phyloP scores from a whole-genome alignment of 2,329 filamentous ascomycete genomes.

The Leptographium lundbergii region DNA sequence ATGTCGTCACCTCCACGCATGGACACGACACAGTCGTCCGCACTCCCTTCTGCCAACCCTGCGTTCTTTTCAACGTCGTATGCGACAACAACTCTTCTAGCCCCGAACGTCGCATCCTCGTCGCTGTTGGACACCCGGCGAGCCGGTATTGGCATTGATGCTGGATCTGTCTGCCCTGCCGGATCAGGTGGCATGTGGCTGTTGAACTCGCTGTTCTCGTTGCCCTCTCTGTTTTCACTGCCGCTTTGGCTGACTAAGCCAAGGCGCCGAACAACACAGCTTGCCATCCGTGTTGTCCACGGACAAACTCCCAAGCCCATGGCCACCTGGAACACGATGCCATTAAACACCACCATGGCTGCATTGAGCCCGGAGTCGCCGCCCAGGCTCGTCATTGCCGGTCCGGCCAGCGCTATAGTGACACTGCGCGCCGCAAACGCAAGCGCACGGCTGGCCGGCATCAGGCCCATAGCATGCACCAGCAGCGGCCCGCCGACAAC shows the following conservation, averaged over 20 bases:
- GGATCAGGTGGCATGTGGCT: not conserved
- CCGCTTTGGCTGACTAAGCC: not conserved
- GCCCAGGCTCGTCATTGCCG: slow-evolving; percentile 29
- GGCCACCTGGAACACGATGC: slow-evolving; percentile 27
- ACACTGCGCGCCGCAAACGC: slow-evolving; percentile 37
- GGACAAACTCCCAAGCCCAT: slow-evolving; percentile 18
- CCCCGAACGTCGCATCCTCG: not conserved
- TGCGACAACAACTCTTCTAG: not conserved
- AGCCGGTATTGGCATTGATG: not conserved
- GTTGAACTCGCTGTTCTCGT: not conserved
- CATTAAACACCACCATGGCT: slow-evolving; percentile 37
- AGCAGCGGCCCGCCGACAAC: slow-evolving; percentile 28
- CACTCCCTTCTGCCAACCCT: not conserved
- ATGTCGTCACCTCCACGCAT: not conserved
- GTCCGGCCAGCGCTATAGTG: slow-evolving; percentile 35
- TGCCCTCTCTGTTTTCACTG: not conserved
- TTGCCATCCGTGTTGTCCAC: slow-evolving; percentile 10
- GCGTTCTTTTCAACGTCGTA: slow-evolving; percentile 6
- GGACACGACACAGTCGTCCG: not conserved
- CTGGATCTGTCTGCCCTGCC: not conserved
- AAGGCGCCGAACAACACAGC: not conserved
- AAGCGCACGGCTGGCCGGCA: slow-evolving; percentile 20
- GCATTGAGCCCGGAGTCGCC: slow-evolving; percentile 36
- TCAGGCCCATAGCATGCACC: slow-evolving; percentile 24
- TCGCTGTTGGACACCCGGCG: not conserved